Evolutionary conservation across 306 rosid species (phyloP).

Genomic region (Herpetospermum pedunculosum): DNA sequence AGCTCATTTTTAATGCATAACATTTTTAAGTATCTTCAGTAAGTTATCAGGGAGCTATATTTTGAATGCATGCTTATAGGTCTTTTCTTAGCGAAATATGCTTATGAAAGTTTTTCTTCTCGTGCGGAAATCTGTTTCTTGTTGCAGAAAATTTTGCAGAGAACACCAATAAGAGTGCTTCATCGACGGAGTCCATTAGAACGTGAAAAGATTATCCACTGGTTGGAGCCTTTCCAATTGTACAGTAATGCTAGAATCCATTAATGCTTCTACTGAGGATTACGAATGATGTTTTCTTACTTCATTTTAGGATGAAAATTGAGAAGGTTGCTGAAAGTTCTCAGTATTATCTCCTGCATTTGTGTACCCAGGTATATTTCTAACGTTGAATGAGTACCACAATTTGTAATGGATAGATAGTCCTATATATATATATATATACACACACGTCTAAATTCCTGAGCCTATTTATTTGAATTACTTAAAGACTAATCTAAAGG

Average conservation of each 20-base stretch:
- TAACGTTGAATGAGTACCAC: neutral
- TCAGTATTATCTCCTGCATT: conserved; percentile 81
- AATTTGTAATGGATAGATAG: neutral
- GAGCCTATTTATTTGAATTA: neutral
- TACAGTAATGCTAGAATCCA: neutral
- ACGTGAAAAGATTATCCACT: conserved; percentile 80
- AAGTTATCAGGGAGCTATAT: neutral
- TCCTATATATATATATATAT: too few species aligned
- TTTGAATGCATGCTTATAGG: neutral
- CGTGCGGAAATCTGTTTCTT: neutral
- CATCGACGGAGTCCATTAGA: conserved; percentile 94
- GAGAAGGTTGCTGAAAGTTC: conserved; percentile 65
- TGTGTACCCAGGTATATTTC: conserved; percentile 72
- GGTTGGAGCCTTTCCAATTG: conserved; percentile 35
- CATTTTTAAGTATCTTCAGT: too few species aligned
- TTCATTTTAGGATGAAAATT: conserved; percentile 57
- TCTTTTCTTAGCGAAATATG: neutral
- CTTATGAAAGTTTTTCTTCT: neutral
- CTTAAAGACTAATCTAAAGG: neutral
- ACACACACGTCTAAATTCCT: neutral
- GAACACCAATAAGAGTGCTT: conserved; percentile 89
- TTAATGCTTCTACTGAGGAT: neutral
- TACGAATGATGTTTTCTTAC: neutral
- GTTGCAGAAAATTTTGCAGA: conserved; percentile 65
- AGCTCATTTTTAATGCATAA: neutral